A percentile compares a stretch with the other conserved stretches of the same genome.
Evolutionary conservation across 2,329 filamentous ascomycete genomes (phyloP).

Genomic region (Alternaria dauci): DNA sequence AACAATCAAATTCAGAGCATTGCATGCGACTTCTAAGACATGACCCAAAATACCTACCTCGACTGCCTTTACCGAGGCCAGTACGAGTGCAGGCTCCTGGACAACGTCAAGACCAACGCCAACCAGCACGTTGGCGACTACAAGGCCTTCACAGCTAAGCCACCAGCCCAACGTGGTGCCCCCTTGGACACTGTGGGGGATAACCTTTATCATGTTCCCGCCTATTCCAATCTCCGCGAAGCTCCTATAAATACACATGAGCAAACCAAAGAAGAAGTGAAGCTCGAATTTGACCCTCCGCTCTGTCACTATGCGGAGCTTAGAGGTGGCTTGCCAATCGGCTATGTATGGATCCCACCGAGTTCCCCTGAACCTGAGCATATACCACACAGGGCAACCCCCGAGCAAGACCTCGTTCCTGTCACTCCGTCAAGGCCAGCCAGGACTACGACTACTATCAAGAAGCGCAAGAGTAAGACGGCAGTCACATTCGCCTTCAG

Average conservation of each 20-base stretch:
- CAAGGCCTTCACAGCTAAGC: not conserved
- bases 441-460: not conserved
- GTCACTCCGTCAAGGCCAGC: not conserved
- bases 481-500: not conserved
- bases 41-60: not conserved
- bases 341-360: constrained; percentile 10
- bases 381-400: not conserved
- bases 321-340: constrained; percentile 3
- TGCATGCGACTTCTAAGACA: not conserved
- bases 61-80: not conserved
- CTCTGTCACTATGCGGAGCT: constrained; percentile 8
- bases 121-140: not conserved
- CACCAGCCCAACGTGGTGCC: not conserved
- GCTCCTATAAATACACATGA: not conserved
- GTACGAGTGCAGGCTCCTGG: not conserved
- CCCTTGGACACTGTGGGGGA: not conserved
- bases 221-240: not conserved
- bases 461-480: constrained; percentile 3
- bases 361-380: constrained; percentile 3
- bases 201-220: constrained; percentile 5
- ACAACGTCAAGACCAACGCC: not conserved
- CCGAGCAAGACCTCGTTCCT: not conserved
- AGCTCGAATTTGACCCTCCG: constrained; percentile 11
- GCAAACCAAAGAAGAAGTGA: not conserved
- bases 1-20: not conserved